Conservation (phyloP, 768 basidiomycete genomes). For the Mycena floridula region DNA sequence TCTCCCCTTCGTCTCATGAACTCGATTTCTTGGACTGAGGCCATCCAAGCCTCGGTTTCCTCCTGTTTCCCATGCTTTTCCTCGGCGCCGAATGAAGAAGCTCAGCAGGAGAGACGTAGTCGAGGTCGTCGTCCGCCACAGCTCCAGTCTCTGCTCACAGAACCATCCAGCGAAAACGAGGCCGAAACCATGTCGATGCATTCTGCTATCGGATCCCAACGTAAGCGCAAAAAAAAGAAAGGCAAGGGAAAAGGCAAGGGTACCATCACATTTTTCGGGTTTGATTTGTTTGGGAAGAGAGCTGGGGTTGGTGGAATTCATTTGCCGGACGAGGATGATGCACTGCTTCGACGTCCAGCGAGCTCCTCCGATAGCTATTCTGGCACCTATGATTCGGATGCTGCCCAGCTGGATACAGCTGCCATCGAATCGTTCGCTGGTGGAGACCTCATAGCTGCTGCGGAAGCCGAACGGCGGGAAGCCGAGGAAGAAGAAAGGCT, state of each 20-base stretch:
- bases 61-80: slow-evolving; percentile 57
- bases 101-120: slow-evolving; percentile 30
- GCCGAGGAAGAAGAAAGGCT: slow-evolving; percentile 32
- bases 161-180: slow-evolving; percentile 43
- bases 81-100: slow-evolving; percentile 21
- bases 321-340: slow-evolving; percentile 37
- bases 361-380: slow-evolving; percentile 18
- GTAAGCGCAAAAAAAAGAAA: slow-evolving; percentile 25
- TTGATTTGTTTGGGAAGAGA: slow-evolving; percentile 54
- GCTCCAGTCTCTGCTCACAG: slow-evolving; percentile 45
- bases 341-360: slow-evolving; percentile 4
- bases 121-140: slow-evolving; percentile 32
- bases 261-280: slow-evolving; percentile 58
- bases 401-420: slow-evolving; percentile 55
- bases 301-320: slow-evolving; percentile 40
- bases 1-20: too few species aligned
- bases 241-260: too few species aligned
- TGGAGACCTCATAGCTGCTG: slow-evolving; percentile 26
- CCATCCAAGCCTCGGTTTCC: slow-evolving; percentile 47
- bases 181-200: slow-evolving; percentile 61
- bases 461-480: slow-evolving; percentile 26
- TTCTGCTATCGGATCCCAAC: slow-evolving; percentile 45
- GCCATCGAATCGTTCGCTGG: slow-evolving; percentile 48
- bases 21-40: slow-evolving; percentile 58
- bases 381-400: slow-evolving; percentile 63